phyloP scores from a whole-genome alignment of 202 grass and related monocot genomes.

The Setaria italica region DNA sequence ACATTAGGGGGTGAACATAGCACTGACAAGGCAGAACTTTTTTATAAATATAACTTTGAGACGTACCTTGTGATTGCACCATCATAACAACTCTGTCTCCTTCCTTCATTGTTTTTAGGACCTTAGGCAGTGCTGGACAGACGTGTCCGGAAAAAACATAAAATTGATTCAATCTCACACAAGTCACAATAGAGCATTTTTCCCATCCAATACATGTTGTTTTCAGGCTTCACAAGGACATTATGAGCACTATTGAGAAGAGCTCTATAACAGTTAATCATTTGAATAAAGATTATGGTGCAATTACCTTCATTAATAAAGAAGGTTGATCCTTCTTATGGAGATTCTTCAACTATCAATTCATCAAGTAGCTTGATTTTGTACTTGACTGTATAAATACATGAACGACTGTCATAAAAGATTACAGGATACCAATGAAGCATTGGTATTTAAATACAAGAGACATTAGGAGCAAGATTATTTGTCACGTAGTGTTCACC shows the following conservation, averaged over 20 bases:
- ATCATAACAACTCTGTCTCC: slow-evolving; percentile 52
- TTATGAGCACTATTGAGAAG: too few relatives aligned
- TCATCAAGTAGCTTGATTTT: slow-evolving; percentile 47
- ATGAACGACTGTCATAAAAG: slow-evolving; percentile 2
- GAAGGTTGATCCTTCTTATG: slow-evolving; percentile 48
- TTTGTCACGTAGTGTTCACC: slow-evolving; percentile 1
- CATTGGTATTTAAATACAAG: neutral
- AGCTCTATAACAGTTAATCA: too few relatives aligned
- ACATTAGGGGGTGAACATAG: neutral
- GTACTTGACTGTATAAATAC: slow-evolving; percentile 46
- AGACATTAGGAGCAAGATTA: neutral
- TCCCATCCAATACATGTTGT: too few relatives aligned
- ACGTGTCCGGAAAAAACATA: slow-evolving; percentile 35
- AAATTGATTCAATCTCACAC: slow-evolving; percentile 2
- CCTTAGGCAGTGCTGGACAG: slow-evolving; percentile 43
- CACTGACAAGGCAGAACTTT: neutral
- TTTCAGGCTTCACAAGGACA: too few relatives aligned
- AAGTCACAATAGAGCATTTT: neutral
- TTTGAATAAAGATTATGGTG: too few relatives aligned
- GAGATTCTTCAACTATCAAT: slow-evolving; percentile 44
- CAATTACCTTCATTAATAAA: slow-evolving; percentile 50
- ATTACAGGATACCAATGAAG: neutral
- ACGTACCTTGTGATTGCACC: slow-evolving; percentile 48
- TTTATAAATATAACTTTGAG: neutral
- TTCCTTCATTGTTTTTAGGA: slow-evolving; percentile 48